Evolutionary conservation across 805 yeast species (phyloP).

Genomic region (Candida coquimbonensis): DNA sequence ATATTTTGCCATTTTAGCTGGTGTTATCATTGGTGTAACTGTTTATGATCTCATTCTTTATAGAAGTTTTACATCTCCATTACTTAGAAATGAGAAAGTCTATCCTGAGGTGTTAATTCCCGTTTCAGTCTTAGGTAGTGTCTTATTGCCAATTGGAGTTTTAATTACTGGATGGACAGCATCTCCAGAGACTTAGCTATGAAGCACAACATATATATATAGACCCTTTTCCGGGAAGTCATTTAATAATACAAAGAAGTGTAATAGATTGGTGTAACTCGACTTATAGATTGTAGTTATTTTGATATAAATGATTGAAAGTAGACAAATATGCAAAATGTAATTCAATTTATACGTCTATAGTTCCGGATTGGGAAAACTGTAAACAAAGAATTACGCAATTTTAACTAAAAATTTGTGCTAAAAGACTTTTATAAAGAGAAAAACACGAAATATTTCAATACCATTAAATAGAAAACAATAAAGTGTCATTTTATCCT

Average conservation of each 20-base stretch:
- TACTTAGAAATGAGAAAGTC: constrained; percentile 23
- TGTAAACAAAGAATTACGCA: neutral
- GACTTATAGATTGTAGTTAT: too few relatives aligned
- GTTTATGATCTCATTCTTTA: constrained; percentile 22
- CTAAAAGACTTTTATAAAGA: neutral
- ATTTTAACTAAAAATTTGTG: neutral
- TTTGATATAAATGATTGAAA: too few relatives aligned
- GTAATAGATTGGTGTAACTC: too few relatives aligned
- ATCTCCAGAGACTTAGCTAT: constrained; percentile 16
- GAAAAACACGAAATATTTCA: too few relatives aligned
- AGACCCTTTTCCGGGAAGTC: too few relatives aligned
- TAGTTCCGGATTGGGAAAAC: neutral
- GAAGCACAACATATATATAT: too few relatives aligned
- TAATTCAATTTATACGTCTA: neutral
- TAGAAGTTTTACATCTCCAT: constrained; percentile 22
- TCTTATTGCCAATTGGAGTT: constrained; percentile 36
- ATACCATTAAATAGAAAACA: too few relatives aligned
- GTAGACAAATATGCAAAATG: too few relatives aligned
- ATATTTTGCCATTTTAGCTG: constrained; percentile 40
- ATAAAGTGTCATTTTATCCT: too few relatives aligned
- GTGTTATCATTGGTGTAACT: constrained; percentile 33
- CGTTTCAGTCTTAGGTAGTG: constrained; percentile 33
- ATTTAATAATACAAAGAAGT: too few relatives aligned
- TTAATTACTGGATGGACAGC: constrained; percentile 49
- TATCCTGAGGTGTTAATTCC: constrained; percentile 39